Conservation (phyloP, 306 rosid genomes). For the Carpinus fangiana region DNA sequence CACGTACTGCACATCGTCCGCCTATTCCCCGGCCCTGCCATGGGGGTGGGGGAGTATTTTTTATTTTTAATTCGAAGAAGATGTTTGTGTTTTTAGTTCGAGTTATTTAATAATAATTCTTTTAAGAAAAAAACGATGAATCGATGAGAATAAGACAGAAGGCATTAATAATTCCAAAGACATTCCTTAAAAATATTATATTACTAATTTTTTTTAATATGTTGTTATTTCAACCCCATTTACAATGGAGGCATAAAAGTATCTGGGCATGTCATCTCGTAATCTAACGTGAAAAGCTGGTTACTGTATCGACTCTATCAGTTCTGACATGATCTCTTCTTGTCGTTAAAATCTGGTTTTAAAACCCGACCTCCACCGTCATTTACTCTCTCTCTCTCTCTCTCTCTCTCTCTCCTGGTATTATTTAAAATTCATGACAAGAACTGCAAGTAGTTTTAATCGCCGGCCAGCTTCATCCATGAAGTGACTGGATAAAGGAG, state of each 20-base stretch:
- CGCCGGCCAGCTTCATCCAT: background rate
- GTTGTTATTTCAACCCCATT: too few relatives aligned
- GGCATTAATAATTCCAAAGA: too few relatives aligned
- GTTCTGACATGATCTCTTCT: conserved; percentile 36
- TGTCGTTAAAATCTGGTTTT: conserved; percentile 43
- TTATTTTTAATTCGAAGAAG: too few relatives aligned
- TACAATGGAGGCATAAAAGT: background rate
- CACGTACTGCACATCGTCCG: background rate
- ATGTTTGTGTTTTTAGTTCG: too few relatives aligned
- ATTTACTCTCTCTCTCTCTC: conserved; percentile 12
- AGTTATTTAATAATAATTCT: too few relatives aligned
- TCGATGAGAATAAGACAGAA: too few relatives aligned
- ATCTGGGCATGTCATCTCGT: conserved; percentile 19
- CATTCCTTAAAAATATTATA: too few relatives aligned
- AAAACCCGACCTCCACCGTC: conserved; percentile 37
- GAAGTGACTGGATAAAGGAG: conserved; percentile 31
- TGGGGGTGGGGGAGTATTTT: too few relatives aligned
- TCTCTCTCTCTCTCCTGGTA: background rate
- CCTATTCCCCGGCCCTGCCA: too few relatives aligned
- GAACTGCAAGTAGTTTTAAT: background rate
- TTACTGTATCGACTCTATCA: conserved; percentile 8
- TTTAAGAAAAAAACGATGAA: too few relatives aligned
- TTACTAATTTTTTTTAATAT: too few relatives aligned
- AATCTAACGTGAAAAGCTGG: conserved; percentile 16
- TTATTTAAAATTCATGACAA: background rate